Conservation (phyloP, 371 early-diverging fungal genomes). For the Mucor indicus region DNA sequence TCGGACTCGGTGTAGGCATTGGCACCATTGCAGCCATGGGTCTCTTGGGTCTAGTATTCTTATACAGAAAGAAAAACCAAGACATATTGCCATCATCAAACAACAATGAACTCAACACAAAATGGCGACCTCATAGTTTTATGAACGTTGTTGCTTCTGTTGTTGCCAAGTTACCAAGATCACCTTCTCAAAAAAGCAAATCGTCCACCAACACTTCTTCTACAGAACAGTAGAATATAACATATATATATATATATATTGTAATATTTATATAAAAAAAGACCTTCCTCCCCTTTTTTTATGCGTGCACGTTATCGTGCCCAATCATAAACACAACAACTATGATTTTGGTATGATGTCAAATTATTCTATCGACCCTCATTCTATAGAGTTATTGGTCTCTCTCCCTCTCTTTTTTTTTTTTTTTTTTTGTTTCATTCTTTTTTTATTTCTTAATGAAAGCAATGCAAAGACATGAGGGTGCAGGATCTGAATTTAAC, state of each 20-base stretch:
- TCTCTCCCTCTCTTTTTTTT: neutral
- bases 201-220: constrained; percentile 18
- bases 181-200: constrained; percentile 41
- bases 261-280: no score
- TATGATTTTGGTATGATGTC: no score
- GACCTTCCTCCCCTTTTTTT: neutral
- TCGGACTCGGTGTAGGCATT: constrained; percentile 43
- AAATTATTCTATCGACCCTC: neutral
- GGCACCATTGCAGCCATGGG: constrained; percentile 44
- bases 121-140: constrained; percentile 49
- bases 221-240: no score
- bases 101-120: constrained; percentile 15
- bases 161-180: constrained; percentile 42
- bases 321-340: no score
- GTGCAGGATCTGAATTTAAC: constrained; percentile 59
- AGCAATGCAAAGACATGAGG: no score
- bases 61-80: constrained; percentile 23
- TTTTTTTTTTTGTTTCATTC: neutral
- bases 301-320: no score
- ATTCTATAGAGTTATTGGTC: no score
- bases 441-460: no score
- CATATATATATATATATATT: no score
- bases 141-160: constrained; percentile 47
- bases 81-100: neutral
- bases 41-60: constrained; percentile 26